A percentile compares a stretch with the other conserved stretches of the same genome.
These are phyloP conservation scores for Phoenix dactylifera DNA, from an alignment of 176 grass and related monocot species.

Conservation along the genomic window DNA sequence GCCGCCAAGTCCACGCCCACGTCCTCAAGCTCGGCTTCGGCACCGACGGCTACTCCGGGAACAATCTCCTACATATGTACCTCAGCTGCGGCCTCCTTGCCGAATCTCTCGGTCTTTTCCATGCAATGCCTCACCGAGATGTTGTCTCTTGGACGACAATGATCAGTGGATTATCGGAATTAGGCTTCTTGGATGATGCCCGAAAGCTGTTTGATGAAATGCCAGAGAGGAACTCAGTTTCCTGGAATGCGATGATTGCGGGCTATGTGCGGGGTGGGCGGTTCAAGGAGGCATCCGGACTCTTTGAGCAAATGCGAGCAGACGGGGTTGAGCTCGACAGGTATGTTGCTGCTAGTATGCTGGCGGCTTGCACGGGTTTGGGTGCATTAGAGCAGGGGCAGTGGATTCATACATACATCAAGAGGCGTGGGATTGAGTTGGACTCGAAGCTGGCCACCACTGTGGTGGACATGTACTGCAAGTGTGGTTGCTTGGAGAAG, in stretches of 20 bases:
- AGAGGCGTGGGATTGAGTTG: slow-evolving; percentile 34
- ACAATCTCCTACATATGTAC: slow-evolving; percentile 59
- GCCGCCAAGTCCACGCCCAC: slow-evolving; percentile 55
- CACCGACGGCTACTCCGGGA: slow-evolving; percentile 43
- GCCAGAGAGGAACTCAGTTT: slow-evolving; percentile 59
- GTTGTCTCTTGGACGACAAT: slow-evolving; percentile 79
- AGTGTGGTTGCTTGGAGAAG: slow-evolving; percentile 69
- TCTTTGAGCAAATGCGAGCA: slow-evolving; percentile 54
- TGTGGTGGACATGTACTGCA: slow-evolving; percentile 88
- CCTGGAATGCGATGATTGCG: slow-evolving; percentile 82
- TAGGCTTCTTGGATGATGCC: slow-evolving; percentile 46
- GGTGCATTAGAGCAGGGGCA: slow-evolving; percentile 36
- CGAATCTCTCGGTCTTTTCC: slow-evolving; percentile 38
- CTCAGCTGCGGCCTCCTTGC: slow-evolving; percentile 31
- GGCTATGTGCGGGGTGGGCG: slow-evolving; percentile 46
- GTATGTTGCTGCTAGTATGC: slow-evolving; percentile 45
- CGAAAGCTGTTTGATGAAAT: slow-evolving; percentile 63
- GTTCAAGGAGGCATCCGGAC: slow-evolving; percentile 49
- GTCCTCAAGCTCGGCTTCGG: slow-evolving; percentile 57
- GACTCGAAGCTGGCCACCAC: slow-evolving; percentile 55
- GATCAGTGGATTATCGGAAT: slow-evolving; percentile 49
- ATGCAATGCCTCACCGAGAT: slow-evolving; percentile 4
- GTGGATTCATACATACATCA: slow-evolving; percentile 54
- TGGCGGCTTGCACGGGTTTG: slow-evolving; percentile 54
- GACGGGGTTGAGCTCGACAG: slow-evolving; percentile 38